Conservation (phyloP, 768 basidiomycete species). For the Leccinum subtestaceum region DNA sequence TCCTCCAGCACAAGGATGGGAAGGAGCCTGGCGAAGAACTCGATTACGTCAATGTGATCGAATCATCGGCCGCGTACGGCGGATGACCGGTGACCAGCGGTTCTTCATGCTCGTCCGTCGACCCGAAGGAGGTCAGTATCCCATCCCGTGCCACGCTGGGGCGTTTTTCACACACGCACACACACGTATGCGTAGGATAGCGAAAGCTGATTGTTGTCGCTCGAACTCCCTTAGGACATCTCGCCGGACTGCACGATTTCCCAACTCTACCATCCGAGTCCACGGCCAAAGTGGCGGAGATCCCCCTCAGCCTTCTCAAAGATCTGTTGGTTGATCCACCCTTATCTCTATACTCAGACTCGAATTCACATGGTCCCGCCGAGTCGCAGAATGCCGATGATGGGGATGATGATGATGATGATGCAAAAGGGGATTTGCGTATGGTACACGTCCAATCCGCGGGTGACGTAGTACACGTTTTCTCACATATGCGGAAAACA, state of each 20-base stretch:
- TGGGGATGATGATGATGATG: background rate
- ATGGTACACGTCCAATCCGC: slow-evolving; percentile 49
- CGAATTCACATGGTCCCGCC: background rate
- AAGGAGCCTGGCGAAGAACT: slow-evolving; percentile 58
- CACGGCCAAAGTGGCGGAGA: slow-evolving; percentile 29
- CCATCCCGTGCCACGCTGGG: background rate
- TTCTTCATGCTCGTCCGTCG: slow-evolving; percentile 78
- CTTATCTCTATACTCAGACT: slow-evolving; percentile 6
- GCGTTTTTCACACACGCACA: background rate
- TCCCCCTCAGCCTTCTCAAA: slow-evolving; percentile 37
- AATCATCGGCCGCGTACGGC: slow-evolving; percentile 51
- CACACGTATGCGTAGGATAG: background rate
- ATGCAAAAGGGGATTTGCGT: slow-evolving; percentile 13
- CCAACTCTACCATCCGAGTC: slow-evolving; percentile 55
- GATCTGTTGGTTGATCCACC: slow-evolving; percentile 39
- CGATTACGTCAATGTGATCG: slow-evolving; percentile 82
- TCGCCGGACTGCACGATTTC: slow-evolving; percentile 90
- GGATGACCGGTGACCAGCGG: slow-evolving; percentile 35
- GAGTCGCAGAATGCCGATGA: background rate
- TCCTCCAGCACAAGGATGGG: no score
- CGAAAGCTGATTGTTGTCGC: slow-evolving; percentile 3
- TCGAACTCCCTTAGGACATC: slow-evolving; percentile 55
- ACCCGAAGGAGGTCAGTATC: slow-evolving; percentile 70
- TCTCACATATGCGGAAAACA: slow-evolving; percentile 89
- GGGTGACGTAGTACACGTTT: slow-evolving; percentile 75